Base-by-base conservation (phyloP, 148 eudicot genomes). In the Talinum fruticosum region DNA sequence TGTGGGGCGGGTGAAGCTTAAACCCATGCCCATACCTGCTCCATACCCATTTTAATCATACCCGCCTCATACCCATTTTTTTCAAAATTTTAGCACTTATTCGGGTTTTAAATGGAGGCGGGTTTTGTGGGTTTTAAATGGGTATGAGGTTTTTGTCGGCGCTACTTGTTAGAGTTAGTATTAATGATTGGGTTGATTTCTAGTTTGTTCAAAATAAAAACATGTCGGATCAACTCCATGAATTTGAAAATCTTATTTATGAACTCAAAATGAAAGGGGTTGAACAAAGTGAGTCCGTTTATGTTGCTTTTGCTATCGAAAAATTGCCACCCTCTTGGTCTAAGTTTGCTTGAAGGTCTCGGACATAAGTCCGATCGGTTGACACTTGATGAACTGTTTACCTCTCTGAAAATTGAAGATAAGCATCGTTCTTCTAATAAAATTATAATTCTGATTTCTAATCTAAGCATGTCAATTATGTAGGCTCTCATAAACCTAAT, bases 241-340 rank as follows among this genome's bases (percentile, higher is more conserved):
- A 51, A 1, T 77, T 77, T 67, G 30, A 77, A 51, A 69, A 47
- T 41, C 6, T 74, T 12, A 2, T 74, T 19, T 37, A 37, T 53
- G n/a, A 54, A 1, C 3, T 57, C 30, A 59, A 74, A n/a, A 24
- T 54, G 37, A 54, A 74, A 7, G 49, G 59, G 1, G 36, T 34
- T 74, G 47, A 18, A 3, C 12, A 30, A 19, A 47, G 15, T 47
- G 53, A 47, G 18, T 47, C 21, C 23, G 8, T 73, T 8, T 3
- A 19, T 29, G 65, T 73, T n/a, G 5, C 41, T 53, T 73, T 8
- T 29, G 14, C 54, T 10, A 53, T 73, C 3, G 14, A 30, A 18
- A 73, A 73, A 54, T 54, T 73, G 21, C 41, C 76, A 23, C 64
- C 41, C 4, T 49, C 62, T 15, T 74, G 67, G 76, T 54, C 44